Evolutionary conservation across 2,329 filamentous ascomycete genomes (phyloP).

Genomic region (Fusarium gaditjirri): DNA sequence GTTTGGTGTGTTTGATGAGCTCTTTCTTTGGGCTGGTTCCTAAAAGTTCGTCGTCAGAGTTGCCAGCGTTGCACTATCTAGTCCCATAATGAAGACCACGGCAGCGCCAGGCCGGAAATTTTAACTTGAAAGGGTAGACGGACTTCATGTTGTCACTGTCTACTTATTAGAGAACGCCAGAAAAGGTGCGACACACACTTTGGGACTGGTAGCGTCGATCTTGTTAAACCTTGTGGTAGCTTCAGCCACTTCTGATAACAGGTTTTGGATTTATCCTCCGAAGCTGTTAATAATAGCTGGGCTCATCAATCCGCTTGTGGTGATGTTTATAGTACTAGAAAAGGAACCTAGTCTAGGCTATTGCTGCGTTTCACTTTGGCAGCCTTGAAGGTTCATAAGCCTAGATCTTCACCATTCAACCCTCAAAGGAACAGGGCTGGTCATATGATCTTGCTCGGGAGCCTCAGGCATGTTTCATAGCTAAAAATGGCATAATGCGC

Average conservation of each 20-base stretch:
- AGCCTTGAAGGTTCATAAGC: background rate
- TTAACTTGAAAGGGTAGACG: background rate
- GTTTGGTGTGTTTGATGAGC: constrained; percentile 22
- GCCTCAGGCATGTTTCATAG: background rate
- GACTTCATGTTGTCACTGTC: constrained; percentile 26
- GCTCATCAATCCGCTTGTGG: background rate
- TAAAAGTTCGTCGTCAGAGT: background rate
- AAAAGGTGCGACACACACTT: constrained; percentile 14
- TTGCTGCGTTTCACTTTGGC: constrained; percentile 6
- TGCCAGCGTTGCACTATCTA: constrained; percentile 20
- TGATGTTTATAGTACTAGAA: background rate
- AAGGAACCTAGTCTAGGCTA: background rate
- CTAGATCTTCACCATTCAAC: constrained; percentile 13
- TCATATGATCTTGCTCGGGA: background rate
- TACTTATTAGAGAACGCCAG: constrained; percentile 14
- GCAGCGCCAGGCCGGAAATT: constrained; percentile 23
- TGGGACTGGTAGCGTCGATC: constrained; percentile 28
- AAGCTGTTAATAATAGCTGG: constrained; percentile 7
- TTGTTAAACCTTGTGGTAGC: constrained; percentile 26
- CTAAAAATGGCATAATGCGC: background rate
- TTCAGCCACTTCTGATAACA: constrained; percentile 21
- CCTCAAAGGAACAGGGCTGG: background rate
- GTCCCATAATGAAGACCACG: background rate
- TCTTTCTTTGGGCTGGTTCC: constrained; percentile 17
- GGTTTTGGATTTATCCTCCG: constrained; percentile 13